Evolutionary conservation across 2,329 filamentous ascomycete genomes (phyloP).

Genomic region (Cercospora sojina): DNA sequence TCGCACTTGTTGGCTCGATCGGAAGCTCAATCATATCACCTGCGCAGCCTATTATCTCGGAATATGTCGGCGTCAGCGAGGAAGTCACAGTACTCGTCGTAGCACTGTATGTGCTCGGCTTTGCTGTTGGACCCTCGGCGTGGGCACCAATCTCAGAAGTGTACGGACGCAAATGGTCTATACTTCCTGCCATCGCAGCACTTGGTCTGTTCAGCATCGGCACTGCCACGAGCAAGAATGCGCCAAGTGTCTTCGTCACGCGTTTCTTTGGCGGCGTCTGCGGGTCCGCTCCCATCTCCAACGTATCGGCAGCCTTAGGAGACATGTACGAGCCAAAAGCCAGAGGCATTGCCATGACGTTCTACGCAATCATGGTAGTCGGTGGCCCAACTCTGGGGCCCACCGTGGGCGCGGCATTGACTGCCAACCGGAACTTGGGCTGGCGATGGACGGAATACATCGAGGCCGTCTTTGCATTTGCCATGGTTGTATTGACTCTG

Average conservation of each 20-base stretch:
- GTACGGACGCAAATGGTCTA: slow-evolving; percentile 47
- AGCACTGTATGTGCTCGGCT: slow-evolving; percentile 50
- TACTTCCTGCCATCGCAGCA: slow-evolving; percentile 46
- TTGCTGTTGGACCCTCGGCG: slow-evolving; percentile 43
- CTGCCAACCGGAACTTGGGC: slow-evolving; percentile 41
- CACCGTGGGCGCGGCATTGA: slow-evolving; percentile 44
- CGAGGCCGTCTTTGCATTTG: slow-evolving; percentile 43
- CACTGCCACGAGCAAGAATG: slow-evolving; percentile 43
- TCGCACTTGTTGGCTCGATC: slow-evolving; percentile 40
- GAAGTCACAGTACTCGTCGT: slow-evolving; percentile 50
- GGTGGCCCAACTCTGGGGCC: slow-evolving; percentile 44
- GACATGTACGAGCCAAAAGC: slow-evolving; percentile 45
- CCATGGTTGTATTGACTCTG: slow-evolving; percentile 31
- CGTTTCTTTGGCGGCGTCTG: slow-evolving; percentile 50
- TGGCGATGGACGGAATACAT: slow-evolving; percentile 31
- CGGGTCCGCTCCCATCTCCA: slow-evolving; percentile 45
- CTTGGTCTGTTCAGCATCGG: slow-evolving; percentile 50
- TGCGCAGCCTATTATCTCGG: slow-evolving; percentile 45
- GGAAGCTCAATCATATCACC: slow-evolving; percentile 54
- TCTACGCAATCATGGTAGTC: slow-evolving; percentile 45
- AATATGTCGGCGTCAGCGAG: slow-evolving; percentile 44
- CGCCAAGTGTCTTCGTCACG: slow-evolving; percentile 42
- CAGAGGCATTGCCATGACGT: slow-evolving; percentile 43
- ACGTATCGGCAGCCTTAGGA: slow-evolving; percentile 46
- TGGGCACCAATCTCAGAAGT: slow-evolving; percentile 31